phyloP scores from a whole-genome alignment of 176 grass and related monocot genomes.

The Phoenix roebelenii region DNA sequence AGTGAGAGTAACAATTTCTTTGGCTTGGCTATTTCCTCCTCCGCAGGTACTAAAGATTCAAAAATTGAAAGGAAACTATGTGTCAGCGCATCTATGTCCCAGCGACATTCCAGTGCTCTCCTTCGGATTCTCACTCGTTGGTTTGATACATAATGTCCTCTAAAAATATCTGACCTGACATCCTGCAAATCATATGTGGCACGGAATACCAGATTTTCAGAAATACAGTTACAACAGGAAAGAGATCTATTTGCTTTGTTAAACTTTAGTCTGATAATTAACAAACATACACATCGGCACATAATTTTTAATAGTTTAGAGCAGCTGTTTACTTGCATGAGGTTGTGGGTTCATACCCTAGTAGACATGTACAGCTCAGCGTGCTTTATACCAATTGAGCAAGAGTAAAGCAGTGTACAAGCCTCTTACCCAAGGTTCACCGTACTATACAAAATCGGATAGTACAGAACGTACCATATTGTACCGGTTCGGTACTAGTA shows the following conservation, averaged over 20 bases:
- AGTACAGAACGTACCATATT: too few relatives aligned
- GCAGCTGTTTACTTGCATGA: too few relatives aligned
- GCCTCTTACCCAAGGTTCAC: too few relatives aligned
- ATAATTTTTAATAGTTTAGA: too few relatives aligned
- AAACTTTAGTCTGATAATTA: background rate
- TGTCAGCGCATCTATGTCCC: conserved; percentile 62
- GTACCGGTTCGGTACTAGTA: too few relatives aligned
- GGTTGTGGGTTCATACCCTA: too few relatives aligned
- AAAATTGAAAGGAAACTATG: conserved; percentile 64
- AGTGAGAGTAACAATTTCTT: conserved; percentile 50
- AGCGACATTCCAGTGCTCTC: conserved; percentile 54
- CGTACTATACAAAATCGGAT: too few relatives aligned
- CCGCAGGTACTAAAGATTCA: conserved; percentile 61
- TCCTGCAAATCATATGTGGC: conserved; percentile 40
- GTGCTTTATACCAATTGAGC: too few relatives aligned
- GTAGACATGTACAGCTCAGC: too few relatives aligned
- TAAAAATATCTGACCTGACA: conserved; percentile 69
- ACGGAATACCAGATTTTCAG: conserved; percentile 2
- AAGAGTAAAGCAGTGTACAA: too few relatives aligned
- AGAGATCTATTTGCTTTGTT: background rate
- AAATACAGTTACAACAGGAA: background rate
- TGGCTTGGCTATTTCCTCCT: conserved; percentile 80
- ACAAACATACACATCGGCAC: too few relatives aligned
- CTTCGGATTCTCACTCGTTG: conserved; percentile 61
- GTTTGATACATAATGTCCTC: conserved; percentile 70